Conservation (phyloP, 1,284 basidiomycete genomes). For the Pascua guehoae region DNA sequence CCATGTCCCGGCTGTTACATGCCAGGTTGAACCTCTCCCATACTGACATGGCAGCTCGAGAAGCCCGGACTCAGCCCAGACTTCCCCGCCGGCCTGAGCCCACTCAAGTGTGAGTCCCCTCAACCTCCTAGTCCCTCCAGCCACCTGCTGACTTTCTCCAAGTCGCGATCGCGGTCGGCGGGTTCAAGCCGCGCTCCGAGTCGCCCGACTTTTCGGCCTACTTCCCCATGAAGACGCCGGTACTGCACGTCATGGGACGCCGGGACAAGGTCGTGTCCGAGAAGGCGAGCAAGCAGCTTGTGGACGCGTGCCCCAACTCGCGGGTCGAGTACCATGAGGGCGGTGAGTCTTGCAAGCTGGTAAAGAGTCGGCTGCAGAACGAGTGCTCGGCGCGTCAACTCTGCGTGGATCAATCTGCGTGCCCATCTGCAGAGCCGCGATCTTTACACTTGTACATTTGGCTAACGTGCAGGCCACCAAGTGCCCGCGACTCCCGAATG, state of each 20-base stretch:
- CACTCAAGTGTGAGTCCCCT: constrained; percentile 55
- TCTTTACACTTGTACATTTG: too few relatives aligned
- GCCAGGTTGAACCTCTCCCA: neutral
- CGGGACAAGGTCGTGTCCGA: constrained; percentile 76
- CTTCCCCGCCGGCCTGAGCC: constrained; percentile 64
- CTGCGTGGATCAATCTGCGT: too few relatives aligned
- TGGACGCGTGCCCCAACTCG: constrained; percentile 56
- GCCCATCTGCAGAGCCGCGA: too few relatives aligned
- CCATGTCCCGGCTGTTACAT: neutral
- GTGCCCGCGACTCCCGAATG: too few relatives aligned
- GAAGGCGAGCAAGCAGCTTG: constrained; percentile 63
- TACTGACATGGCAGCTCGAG: constrained; percentile 51
- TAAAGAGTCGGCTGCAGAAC: too few relatives aligned
- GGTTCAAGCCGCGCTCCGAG: constrained; percentile 39
- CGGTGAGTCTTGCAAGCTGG: constrained; percentile 22
- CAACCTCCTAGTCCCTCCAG: neutral
- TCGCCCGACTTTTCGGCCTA: constrained; percentile 53
- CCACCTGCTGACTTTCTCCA: constrained; percentile 9
- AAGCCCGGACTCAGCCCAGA: constrained; percentile 58
- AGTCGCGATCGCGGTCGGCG: constrained; percentile 56
- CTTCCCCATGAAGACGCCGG: constrained; percentile 48
- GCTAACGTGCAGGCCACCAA: too few relatives aligned
- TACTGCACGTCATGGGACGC: constrained; percentile 73
- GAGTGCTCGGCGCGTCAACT: too few relatives aligned
- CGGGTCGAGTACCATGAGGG: constrained; percentile 46